These are phyloP conservation scores for Magnusiomyces suaveolens DNA, from an alignment of 1,139 yeast species.

Conservation along the genomic window DNA sequence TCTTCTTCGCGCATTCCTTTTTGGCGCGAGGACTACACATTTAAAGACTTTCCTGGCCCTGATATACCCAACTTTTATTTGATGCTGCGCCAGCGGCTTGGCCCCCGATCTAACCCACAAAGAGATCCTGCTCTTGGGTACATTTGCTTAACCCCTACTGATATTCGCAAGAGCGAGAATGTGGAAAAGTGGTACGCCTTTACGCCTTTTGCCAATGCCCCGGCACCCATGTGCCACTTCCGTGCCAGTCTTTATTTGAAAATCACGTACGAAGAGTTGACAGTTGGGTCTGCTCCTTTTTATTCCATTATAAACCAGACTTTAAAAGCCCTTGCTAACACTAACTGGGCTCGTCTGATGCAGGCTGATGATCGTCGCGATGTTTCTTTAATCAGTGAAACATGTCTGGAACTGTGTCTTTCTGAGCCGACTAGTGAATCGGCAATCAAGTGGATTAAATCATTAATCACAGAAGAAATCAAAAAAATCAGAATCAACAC, in stretches of 20 bases:
- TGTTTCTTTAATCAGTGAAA: slow-evolving; percentile 7
- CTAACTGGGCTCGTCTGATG: slow-evolving; percentile 6
- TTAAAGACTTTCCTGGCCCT: slow-evolving; percentile 30
- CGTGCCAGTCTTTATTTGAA: slow-evolving; percentile 7
- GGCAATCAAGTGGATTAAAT: slow-evolving; percentile 11
- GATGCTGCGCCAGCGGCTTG: neutral
- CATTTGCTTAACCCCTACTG: slow-evolving; percentile 1
- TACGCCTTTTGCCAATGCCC: neutral
- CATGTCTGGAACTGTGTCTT: slow-evolving; percentile 48
- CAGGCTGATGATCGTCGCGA: slow-evolving; percentile 10
- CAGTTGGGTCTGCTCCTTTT: slow-evolving; percentile 3
- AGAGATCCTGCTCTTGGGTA: slow-evolving; percentile 2
- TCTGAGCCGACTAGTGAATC: slow-evolving; percentile 32
- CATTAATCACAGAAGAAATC: slow-evolving; percentile 13
- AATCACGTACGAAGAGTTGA: slow-evolving; percentile 8
- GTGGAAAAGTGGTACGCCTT: slow-evolving; percentile 8
- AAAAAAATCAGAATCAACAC: slow-evolving; percentile 4
- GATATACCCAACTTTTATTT: slow-evolving; percentile 18
- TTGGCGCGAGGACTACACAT: slow-evolving; percentile 50
- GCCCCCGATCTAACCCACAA: neutral
- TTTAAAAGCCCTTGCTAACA: slow-evolving; percentile 3
- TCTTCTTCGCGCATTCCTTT: slow-evolving; percentile 36
- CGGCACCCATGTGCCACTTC: neutral
- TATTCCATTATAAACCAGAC: slow-evolving; percentile 2
- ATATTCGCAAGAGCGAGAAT: slow-evolving; percentile 1